Percentiles rank a stretch among this genome's conserved stretches.
These are phyloP conservation scores for Dalbergia cochinchinensis DNA, from an alignment of 306 rosid species.

Conservation along the genomic window DNA sequence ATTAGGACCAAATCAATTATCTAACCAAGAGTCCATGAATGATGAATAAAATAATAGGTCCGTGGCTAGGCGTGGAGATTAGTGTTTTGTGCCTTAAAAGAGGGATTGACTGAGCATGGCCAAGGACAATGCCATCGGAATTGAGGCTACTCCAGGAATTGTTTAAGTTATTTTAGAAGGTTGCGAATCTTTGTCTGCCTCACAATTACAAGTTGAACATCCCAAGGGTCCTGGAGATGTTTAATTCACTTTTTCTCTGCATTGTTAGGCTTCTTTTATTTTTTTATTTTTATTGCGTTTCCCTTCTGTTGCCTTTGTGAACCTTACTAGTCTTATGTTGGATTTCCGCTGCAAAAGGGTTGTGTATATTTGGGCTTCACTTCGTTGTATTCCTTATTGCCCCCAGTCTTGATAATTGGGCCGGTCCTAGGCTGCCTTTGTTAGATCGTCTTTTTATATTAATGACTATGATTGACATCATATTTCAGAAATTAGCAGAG, in stretches of 20 bases:
- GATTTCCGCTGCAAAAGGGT: not conserved
- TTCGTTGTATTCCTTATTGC: not conserved
- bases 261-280: not conserved
- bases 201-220: not conserved
- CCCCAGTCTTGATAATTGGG: not conserved
- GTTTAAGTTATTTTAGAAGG: not conserved
- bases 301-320: not conserved
- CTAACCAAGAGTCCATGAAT: not conserved
- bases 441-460: not conserved
- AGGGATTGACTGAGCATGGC: not conserved
- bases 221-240: slow-evolving; percentile 14
- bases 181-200: slow-evolving; percentile 3
- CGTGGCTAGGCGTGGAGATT: slow-evolving; percentile 5
- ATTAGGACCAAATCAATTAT: not conserved
- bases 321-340: not conserved
- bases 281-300: not conserved
- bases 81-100: not conserved
- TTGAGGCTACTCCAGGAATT: not conserved
- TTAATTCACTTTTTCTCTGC: not conserved
- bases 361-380: not conserved
- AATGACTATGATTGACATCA: not conserved
- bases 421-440: not conserved
- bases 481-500: too few relatives aligned
- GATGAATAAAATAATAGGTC: not conserved
- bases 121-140: not conserved